Base-by-base conservation (phyloP, 306 rosid species). In the Ziziphus jujuba region DNA sequence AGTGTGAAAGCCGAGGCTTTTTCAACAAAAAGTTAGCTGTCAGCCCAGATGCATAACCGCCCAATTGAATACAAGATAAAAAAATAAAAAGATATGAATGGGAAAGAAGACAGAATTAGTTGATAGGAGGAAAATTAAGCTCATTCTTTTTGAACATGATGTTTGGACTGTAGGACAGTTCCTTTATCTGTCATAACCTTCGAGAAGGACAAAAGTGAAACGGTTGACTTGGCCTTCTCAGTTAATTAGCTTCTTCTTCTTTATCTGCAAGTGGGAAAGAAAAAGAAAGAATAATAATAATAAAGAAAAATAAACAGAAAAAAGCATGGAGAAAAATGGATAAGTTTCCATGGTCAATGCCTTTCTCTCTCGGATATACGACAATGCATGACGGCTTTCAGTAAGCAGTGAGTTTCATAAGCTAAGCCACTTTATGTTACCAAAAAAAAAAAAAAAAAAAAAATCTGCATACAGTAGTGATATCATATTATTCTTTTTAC, bases 1-100 rank as follows among this genome's bases (percentile, higher is more conserved):
- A 20, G 82, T 74, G 83, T 89, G 98, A 92, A 89, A 81, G 85
- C 65, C 57, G 50, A 3, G 54, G 55, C 38, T 44, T 71, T 71
- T 81, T 76, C 80, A 66, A 66, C 77, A 63, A 60, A n/a, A 65
- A 71, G 65, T 65, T 59, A 77, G 85, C 93, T 82, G 98, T 72
- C 89, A 85, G n/a, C 12, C 20, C 43, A 35, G 65, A 60, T 55
- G 67, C 66, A 57, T 34, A 44, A 69, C 81, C 61, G 36, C 28
- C 70, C 71, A n/a, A 67, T 64, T 64, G n/a, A n/a, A n/a, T n/a
- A n/a, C n/a, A n/a, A n/a, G n/a, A n/a, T n/a, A n/a, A 61, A 55
- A 65, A 10, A 6, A 4, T 12, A 19, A 38, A 16, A 8, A 8
- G 2, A 56, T 21, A 61, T 50, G 6, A 35, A 49, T 22, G 47